Evolutionary conservation across 106 monocot genomes (phyloP).

Genomic region (Dendrobium huoshanense): DNA sequence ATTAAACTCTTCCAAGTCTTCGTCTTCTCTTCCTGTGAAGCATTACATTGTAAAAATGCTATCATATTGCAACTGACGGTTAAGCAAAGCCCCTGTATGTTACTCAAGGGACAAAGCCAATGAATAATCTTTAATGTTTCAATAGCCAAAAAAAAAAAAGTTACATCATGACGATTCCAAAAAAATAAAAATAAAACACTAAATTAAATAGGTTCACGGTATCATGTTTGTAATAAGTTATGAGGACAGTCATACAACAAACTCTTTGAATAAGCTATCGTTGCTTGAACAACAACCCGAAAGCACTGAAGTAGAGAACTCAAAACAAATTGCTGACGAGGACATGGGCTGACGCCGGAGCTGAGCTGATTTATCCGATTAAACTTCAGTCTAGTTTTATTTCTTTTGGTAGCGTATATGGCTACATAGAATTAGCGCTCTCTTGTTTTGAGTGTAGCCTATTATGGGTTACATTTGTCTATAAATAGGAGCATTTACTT

Average conservation of each 20-base stretch:
- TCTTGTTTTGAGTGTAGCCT: no score
- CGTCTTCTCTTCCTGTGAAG: slow-evolving; percentile 74
- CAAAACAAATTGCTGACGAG: background rate
- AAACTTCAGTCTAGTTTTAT: no score
- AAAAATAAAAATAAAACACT: background rate
- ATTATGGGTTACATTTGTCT: no score
- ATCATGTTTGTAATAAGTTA: background rate
- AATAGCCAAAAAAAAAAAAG: background rate
- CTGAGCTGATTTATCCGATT: no score
- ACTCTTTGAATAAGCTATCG: background rate
- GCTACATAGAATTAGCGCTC: no score
- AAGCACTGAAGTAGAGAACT: background rate
- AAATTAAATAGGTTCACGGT: background rate
- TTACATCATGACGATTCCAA: background rate
- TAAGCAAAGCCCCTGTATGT: background rate
- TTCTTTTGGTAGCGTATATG: no score
- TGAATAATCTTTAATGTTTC: background rate
- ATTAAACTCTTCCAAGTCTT: slow-evolving; percentile 94
- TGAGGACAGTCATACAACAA: background rate
- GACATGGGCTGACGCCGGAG: no score
- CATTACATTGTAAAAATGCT: background rate
- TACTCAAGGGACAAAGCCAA: background rate
- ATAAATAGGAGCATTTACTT: no score
- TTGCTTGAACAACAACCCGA: background rate
- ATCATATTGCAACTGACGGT: background rate